Base-by-base conservation (phyloP, 495 filamentous ascomycete genomes). In the Paragyromitra xinjiangensis region DNA sequence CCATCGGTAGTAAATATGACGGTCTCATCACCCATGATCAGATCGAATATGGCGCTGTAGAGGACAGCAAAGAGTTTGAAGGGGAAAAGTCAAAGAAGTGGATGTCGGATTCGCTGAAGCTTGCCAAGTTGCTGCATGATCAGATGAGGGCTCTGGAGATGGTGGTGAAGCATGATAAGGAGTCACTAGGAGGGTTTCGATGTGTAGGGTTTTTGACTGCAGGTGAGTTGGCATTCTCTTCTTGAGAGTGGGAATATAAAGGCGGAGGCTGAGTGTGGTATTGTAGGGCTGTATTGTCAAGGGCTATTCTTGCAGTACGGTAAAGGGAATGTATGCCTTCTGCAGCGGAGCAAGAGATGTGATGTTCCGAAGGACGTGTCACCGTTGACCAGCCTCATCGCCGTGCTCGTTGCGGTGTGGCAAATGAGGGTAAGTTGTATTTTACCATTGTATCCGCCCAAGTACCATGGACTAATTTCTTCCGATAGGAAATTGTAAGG, bases 101-200 rank as follows among this genome's bases (percentile, higher is more conserved):
- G 63, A 48, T 53, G 39, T 73, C 63, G 26, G 71, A 67, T 42
- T 73, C 71, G 16, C 51, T 73, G n/a, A 67, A 73, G 62, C 63
- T 73, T 6, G 53, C 53, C 0, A 73, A 73, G 14, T 12, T 73
- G 11, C 9, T 73, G 7, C 70, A 73, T 12, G 70, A 73, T 24
- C 71, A 67, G 12, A n/a, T 67, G 16, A 26, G 71, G 0, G 62
- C 50, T 16, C 51, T 73, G 39, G 71, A 73, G 62, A 4, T 14
- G 14, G 71, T 48, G 24, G 71, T 67, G 16, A 19, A 12, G 9
- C 71, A 61, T 29, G 63, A 48, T 22, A 37, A 11, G 29, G 64
- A 34, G 40, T 63, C 71, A 5, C 40, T 73, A 1, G 51, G 40
- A 37, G 40, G 53, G 40, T 73, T 73, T n/a, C 51, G 24, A 9